A percentile compares a stretch with the other conserved stretches of the same genome.
Evolutionary conservation across 768 basidiomycete genomes (phyloP).

Genomic region (Mrakia frigida): DNA sequence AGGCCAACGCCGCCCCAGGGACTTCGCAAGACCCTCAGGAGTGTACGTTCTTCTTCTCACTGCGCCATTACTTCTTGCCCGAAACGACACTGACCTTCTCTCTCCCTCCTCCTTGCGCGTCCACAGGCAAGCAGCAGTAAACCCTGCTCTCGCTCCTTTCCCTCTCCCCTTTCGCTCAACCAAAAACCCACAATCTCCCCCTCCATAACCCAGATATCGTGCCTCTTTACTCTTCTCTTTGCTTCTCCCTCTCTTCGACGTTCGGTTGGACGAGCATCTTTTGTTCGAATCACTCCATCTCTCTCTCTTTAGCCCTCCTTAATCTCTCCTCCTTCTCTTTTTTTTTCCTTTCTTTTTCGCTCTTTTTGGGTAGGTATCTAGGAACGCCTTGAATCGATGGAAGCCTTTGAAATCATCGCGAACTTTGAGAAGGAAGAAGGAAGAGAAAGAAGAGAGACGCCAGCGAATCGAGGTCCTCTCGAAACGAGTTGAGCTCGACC

Average conservation of each 20-base stretch:
- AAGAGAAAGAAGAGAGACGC: background rate
- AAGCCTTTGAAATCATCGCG: background rate
- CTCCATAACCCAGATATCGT: no score
- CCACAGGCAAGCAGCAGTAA: slow-evolving; percentile 20
- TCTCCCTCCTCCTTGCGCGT: background rate
- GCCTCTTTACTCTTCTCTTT: no score
- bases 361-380: background rate
- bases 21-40: slow-evolving; percentile 24
- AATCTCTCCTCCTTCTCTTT: background rate
- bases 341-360: background rate
- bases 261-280: background rate
- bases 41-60: slow-evolving; percentile 1
- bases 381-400: background rate
- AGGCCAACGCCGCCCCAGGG: slow-evolving; percentile 14
- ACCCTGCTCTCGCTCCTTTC: background rate
- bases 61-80: no score
- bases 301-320: background rate
- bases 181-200: no score
- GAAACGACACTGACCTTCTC: background rate
- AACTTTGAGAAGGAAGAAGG: background rate
- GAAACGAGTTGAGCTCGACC: background rate
- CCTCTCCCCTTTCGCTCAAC: background rate
- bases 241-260: no score
- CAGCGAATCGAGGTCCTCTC: background rate
- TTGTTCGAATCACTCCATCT: background rate